Evolutionary conservation across 495 filamentous ascomycete species (phyloP), one percentile per base, ranked within the genome.

Genomic region (Neurospora sp.): DNA sequence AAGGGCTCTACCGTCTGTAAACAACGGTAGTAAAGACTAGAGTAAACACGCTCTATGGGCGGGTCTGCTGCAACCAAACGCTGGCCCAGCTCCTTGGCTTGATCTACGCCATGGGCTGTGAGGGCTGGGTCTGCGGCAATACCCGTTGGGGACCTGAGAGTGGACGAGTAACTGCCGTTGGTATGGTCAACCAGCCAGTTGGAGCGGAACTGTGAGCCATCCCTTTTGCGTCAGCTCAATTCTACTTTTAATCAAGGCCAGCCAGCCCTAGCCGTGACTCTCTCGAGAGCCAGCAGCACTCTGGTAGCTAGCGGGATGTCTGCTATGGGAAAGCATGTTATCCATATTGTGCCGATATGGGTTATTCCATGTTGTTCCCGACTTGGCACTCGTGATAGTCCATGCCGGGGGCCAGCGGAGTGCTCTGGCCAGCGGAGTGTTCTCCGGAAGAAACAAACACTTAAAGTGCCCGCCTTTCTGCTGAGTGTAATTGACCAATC

Each of bases 1-100:
- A 88, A 87, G 0, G 94, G 94, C 44, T 83, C 82, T 53, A 98
- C 87, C 0, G 96, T 98, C 81, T 98, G 93, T 22, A 98, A 83
- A 79, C 96, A 99, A 71, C 96, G 89, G 81, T 97, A 98, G 78
- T 94, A 98, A 16, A 94, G 93, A 74, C 90, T 93, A 16, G 87
- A 90, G 84, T 97, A 98, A 76, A 98, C 83, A 70, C 88, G 86
- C 35, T 94, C 91, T 69, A 92, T 85, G 41, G 90, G 87, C 12
- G 93, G 91, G 31, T 89, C 79, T 5, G 91, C 78, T 4, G 79
- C 79, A n/a, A 80, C 59, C 35, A 98, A 82, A 65, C 93, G 86
- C 4, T 81, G 81, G 10, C 88, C 92, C 38, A 98, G 88, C 80
- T 98, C 89, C 65, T 89, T 84, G n/a, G 93, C 87, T 82, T 99